A percentile compares a stretch with the other conserved stretches of the same genome.
Evolutionary conservation across 306 rosid species (phyloP).

Genomic region (Urtica urens): DNA sequence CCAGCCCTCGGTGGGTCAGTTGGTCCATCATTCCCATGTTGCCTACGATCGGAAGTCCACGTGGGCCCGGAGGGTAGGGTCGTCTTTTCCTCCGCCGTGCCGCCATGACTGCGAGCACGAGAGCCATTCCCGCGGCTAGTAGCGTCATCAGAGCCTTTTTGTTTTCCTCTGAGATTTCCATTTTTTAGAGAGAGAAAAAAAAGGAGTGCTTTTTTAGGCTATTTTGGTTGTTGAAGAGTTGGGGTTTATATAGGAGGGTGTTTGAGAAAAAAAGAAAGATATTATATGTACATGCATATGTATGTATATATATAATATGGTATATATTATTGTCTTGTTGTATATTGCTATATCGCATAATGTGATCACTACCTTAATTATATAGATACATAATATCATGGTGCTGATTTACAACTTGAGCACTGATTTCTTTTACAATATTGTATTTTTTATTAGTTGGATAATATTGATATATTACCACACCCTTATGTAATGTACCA

Average conservation of each 20-base stretch:
- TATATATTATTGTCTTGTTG: neutral
- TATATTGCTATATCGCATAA: no score
- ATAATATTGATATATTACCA: no score
- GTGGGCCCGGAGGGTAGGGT: constrained; percentile 76
- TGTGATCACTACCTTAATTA: no score
- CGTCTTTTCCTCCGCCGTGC: constrained; percentile 15
- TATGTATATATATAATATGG: neutral
- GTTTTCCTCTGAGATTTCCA: constrained; percentile 1
- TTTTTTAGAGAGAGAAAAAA: neutral
- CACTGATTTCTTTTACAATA: no score
- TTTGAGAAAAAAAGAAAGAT: neutral
- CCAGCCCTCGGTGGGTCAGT: constrained; percentile 72
- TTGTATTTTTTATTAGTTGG: no score
- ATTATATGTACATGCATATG: neutral
- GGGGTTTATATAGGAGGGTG: constrained; percentile 15
- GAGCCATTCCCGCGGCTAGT: constrained; percentile 19
- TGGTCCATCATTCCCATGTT: constrained; percentile 73
- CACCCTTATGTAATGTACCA: no score
- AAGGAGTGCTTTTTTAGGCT: constrained; percentile 23
- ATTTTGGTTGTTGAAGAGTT: constrained; percentile 4
- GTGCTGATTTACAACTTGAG: no score
- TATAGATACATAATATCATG: no score
- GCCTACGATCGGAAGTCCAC: constrained; percentile 62
- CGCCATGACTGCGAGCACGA: constrained; percentile 16
- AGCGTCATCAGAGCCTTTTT: constrained; percentile 21